Percentiles rank a stretch among this genome's conserved stretches.
Evolutionary conservation across 2,329 filamentous ascomycete species (phyloP).

Genomic region (Neofusicoccum sp.): DNA sequence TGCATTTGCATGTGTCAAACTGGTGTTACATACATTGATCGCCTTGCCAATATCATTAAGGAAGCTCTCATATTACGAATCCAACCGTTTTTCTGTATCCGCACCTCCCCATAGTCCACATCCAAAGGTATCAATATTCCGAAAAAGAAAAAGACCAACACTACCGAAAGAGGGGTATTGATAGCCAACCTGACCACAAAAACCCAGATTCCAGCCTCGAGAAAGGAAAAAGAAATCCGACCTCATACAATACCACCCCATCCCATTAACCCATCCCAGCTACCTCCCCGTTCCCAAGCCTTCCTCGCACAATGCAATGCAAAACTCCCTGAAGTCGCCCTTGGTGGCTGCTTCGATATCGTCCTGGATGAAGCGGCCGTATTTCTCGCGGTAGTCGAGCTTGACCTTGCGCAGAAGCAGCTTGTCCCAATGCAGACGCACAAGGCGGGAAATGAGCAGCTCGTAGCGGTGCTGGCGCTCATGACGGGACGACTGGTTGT

Average conservation of each 20-base stretch:
- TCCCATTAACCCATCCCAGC: not conserved
- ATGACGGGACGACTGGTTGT: slow-evolving; percentile 10
- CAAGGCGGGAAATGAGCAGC: slow-evolving; percentile 82
- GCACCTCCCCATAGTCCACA: no score
- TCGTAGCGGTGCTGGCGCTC: slow-evolving; percentile 69
- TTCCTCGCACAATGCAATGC: slow-evolving; percentile 60
- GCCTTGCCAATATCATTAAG: no score
- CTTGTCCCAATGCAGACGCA: slow-evolving; percentile 91
- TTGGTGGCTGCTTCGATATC: slow-evolving; percentile 77
- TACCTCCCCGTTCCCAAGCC: slow-evolving; percentile 2
- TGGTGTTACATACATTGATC: no score
- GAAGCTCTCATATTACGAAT: no score
- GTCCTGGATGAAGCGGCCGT: slow-evolving; percentile 72
- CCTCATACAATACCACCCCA: no score
- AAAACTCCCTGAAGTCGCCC: slow-evolving; percentile 78
- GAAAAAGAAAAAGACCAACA: slow-evolving; percentile 4
- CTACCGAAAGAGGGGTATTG: slow-evolving; percentile 19
- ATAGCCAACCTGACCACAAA: slow-evolving; percentile 7
- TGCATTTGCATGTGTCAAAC: no score
- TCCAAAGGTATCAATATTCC: slow-evolving; percentile 6
- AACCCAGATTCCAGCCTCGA: not conserved
- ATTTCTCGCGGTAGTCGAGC: slow-evolving; percentile 76
- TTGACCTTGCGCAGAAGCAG: slow-evolving; percentile 80
- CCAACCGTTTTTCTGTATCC: no score
- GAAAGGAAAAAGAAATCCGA: not conserved